Base-by-base conservation (phyloP, 2,329 filamentous ascomycete genomes). In the Hypoxylon sp. region DNA sequence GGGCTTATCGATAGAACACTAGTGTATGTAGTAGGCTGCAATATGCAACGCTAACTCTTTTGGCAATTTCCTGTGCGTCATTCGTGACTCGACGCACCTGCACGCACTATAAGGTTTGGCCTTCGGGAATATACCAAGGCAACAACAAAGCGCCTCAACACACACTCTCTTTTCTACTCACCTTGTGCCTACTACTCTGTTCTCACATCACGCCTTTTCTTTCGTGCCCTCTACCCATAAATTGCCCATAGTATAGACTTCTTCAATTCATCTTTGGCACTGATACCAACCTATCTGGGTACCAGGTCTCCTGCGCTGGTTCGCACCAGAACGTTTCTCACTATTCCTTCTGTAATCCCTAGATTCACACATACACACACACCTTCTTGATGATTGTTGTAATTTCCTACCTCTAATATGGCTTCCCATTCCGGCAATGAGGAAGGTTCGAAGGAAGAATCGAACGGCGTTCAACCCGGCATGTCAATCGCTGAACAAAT, bases 1-100 rank as follows among this genome's bases (percentile, higher is more conserved):
- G 46, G 57, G 53, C 64, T 62, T 67, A 67, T 66, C 64, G 58
- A 67, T 62, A 65, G 35, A 3, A n/a, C n/a, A n/a, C n/a, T n/a
- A n/a, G n/a, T n/a, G n/a, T n/a, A n/a, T n/a, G n/a, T n/a, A n/a
- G n/a, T 54, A 37, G 37, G 51, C 5, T 42, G 15, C 37, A 24
- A 37, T 17, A 7, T 42, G 15, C 37, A 24, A 37, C 31, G 15
- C 37, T 56, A 58, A 39, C 13, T 27, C n/a, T 17, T 44, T 55
- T 17, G 42, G 46, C 27, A 24, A 6, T n/a, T 17, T 44, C 19
- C 19, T 62, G 24, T 67, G 64, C 58, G 64, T 67, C 64, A 67
- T 67, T 47, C 52, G 47, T 31, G 44, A 57, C 61, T 58, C 57
- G 31, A 60, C n/a, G 8, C 27, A 47, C 37, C 50, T 35, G 35